Conservation (phyloP, 257 asterid genomes). For the Buddleja alternifolia region DNA sequence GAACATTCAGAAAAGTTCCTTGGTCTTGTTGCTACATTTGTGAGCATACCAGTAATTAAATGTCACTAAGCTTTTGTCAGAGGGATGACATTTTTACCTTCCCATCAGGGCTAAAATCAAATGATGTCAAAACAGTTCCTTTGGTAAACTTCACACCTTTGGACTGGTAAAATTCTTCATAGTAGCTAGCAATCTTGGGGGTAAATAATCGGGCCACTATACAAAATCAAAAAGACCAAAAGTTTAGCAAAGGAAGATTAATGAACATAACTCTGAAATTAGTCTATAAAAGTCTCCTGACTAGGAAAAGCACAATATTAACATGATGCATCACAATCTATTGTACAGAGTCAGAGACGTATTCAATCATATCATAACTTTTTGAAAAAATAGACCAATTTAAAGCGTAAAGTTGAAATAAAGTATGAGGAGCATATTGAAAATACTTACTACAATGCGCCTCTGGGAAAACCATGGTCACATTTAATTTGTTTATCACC, state of each 20-base stretch:
- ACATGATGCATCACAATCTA: background rate
- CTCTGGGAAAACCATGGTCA: constrained; percentile 90
- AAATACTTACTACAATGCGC: constrained; percentile 75
- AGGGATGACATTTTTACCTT: constrained; percentile 53
- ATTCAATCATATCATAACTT: background rate
- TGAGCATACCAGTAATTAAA: background rate
- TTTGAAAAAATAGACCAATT: background rate
- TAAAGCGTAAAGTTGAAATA: background rate
- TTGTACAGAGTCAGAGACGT: background rate
- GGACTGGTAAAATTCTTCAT: constrained; percentile 89
- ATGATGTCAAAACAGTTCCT: constrained; percentile 90
- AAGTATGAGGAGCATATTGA: background rate
- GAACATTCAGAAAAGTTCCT: background rate
- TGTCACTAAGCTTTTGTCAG: background rate
- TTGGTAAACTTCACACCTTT: constrained; percentile 89
- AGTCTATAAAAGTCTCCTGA: too few relatives aligned
- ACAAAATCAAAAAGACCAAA: constrained; percentile 31
- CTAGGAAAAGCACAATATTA: too few relatives aligned
- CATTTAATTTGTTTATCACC: constrained; percentile 75
- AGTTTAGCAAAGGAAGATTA: constrained; percentile 10
- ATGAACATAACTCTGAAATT: constrained; percentile 23
- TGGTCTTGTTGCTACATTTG: constrained; percentile 13
- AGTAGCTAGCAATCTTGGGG: constrained; percentile 77
- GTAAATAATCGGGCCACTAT: constrained; percentile 96
- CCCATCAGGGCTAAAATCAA: constrained; percentile 73